Percentiles rank a stretch among this genome's conserved stretches.
These are phyloP conservation scores for Fennellomyces sp. DNA, from an alignment of 371 early-diverging fungal genomes.

Conservation along the genomic window DNA sequence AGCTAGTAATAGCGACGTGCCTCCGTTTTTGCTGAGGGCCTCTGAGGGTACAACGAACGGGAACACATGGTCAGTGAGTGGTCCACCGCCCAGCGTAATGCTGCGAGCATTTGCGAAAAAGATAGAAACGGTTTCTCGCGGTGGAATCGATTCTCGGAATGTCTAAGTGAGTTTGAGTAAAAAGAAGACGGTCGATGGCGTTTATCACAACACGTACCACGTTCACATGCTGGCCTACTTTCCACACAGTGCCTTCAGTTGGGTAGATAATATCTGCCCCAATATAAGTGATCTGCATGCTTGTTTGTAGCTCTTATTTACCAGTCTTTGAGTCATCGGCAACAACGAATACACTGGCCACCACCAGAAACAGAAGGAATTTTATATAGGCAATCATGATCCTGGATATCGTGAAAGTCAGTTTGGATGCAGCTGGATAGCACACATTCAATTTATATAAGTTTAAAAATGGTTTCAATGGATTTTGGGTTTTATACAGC, in stretches of 20 bases:
- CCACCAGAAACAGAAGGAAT: neutral
- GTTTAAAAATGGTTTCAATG: neutral
- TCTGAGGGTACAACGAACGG: constrained; percentile 27
- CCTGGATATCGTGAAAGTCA: neutral
- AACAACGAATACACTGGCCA: neutral
- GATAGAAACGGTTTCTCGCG: constrained; percentile 27
- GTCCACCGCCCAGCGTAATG: constrained; percentile 26
- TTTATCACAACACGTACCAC: constrained; percentile 18
- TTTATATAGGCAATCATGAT: neutral
- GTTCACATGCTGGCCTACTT: constrained; percentile 37
- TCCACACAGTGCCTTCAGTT: constrained; percentile 27
- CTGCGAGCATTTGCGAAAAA: constrained; percentile 31
- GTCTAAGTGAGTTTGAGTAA: constrained; percentile 8
- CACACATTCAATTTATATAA: neutral
- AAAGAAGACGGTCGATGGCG: neutral
- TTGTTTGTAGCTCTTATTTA: neutral
- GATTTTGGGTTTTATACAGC: neutral
- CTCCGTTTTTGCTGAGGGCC: constrained; percentile 17
- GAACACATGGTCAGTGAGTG: constrained; percentile 20
- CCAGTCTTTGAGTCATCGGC: neutral
- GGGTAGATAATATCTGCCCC: constrained; percentile 31
- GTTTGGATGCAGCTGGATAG: too few species aligned
- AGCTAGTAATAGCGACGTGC: constrained; percentile 34
- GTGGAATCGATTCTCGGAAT: constrained; percentile 7
- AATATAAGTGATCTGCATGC: too few species aligned